phyloP scores from a whole-genome alignment of 345 rosid genomes.

The Cardamine resedifolia region DNA sequence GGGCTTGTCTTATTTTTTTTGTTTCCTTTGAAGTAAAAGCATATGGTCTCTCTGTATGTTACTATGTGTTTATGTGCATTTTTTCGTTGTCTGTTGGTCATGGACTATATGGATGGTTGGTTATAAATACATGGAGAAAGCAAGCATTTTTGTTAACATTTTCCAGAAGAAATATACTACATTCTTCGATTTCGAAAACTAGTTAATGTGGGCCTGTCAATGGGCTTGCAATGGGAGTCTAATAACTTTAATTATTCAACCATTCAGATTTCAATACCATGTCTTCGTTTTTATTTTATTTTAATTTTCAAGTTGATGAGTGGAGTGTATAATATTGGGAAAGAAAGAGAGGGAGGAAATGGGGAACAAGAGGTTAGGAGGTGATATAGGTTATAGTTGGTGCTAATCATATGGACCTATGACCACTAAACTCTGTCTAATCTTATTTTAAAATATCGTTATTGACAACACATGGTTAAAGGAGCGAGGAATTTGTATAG shows the following conservation, averaged over 20 bases:
- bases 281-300: not conserved
- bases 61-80: slow-evolving; percentile 31
- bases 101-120: not conserved
- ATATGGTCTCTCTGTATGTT: slow-evolving; percentile 10
- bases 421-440: slow-evolving; percentile 29
- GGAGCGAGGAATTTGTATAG: not conserved
- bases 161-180: not conserved
- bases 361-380: slow-evolving; percentile 33
- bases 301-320: slow-evolving; percentile 1
- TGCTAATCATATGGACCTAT: slow-evolving; percentile 27
- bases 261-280: not conserved
- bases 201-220: not conserved
- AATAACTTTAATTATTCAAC: not conserved
- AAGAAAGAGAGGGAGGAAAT: slow-evolving; percentile 2
- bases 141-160: not conserved
- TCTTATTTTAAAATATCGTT: slow-evolving; percentile 17
- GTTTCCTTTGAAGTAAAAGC: not conserved
- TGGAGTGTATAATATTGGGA: slow-evolving; percentile 14
- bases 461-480: slow-evolving; percentile 11
- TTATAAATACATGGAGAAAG: not conserved
- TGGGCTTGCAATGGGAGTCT: not conserved
- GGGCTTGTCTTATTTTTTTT: not conserved
- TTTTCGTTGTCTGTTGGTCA: slow-evolving; percentile 27
- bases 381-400: slow-evolving; percentile 25
- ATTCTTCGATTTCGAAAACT: not conserved